Evolutionary conservation across 805 yeast species (phyloP), one percentile per base, ranked within the genome.

Genomic region (Wickerhamomyces silvicola): DNA sequence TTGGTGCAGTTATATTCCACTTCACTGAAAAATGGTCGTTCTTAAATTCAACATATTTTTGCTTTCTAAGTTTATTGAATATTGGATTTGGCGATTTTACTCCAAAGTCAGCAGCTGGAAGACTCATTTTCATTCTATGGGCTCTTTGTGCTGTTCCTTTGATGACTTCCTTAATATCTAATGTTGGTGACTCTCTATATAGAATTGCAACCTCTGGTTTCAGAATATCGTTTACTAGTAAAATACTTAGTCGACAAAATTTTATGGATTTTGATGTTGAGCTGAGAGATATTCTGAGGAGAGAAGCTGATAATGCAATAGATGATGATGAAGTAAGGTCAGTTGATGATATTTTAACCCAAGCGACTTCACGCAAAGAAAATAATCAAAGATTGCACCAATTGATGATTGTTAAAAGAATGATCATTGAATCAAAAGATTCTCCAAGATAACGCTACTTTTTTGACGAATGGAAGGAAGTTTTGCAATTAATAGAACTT

Each of bases 41-140:
- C 54, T 81, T 81, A 42, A 62, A 75, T 32, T 67, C 76, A 3
- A 64, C 82, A n/a, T 87, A 87, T 57, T 86, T 83, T 48, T 75
- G 88, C 38, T 75, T 81, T 40, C 58, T 82, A 24, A 77, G 90
- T 46, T 67, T 87, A 32, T 57, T 85, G 6, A 83, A 95, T 0
- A 81, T 87, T 35, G 95, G 95, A 1, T 85, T 82, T 55, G 96
- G 95, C 19, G 87, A 79, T 48, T 76, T 63, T 43, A 64, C 75
- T 1, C 94, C 95, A 1, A 35, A 30, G 2, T 56, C 78, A 0
- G 57, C 77, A 1, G 78, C 81, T 6, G 94, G 94, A 1, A 59
- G 81, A 25, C 70, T 80, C 1, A 74, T 85, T 43, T 86, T 86
- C 46, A 75, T 83, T 7, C 57, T 75, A 8, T 87, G 95, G 95